These are phyloP conservation scores for Fusarium albidum DNA, from an alignment of 2,329 filamentous ascomycete genomes.

Conservation along the genomic window DNA sequence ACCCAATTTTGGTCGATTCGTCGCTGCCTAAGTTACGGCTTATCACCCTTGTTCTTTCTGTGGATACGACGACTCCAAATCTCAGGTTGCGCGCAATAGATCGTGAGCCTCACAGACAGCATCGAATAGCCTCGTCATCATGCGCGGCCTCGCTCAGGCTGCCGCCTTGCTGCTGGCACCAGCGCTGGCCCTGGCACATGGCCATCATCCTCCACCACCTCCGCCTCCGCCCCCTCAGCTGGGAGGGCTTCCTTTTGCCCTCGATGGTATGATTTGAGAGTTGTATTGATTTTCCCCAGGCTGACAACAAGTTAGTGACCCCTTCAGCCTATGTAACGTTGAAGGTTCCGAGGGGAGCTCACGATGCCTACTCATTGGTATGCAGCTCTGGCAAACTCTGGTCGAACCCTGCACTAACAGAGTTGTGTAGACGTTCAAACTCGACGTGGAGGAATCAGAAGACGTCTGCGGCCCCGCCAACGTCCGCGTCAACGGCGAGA, in stretches of 20 bases:
- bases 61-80: neutral
- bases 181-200: constrained; percentile 33
- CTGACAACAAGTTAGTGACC: constrained; percentile 6
- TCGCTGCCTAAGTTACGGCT: constrained; percentile 11
- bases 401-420: constrained; percentile 1
- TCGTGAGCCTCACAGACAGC: neutral
- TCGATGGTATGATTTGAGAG: constrained; percentile 13
- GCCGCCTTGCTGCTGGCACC: constrained; percentile 39
- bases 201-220: constrained; percentile 23
- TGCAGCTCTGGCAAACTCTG: neutral
- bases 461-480: constrained; percentile 56
- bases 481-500: constrained; percentile 56
- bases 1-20: constrained; percentile 7
- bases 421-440: constrained; percentile 46
- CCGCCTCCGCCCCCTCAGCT: constrained; percentile 25
- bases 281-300: neutral
- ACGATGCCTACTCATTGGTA: constrained; percentile 35
- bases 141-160: constrained; percentile 43
- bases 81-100: neutral
- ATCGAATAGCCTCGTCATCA: constrained; percentile 25
- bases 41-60: neutral
- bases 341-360: constrained; percentile 24
- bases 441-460: constrained; percentile 55
- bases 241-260: constrained; percentile 25
- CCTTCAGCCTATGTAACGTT: constrained; percentile 35